phyloP scores from a whole-genome alignment of 768 basidiomycete genomes.

The Termitomyces sp. region DNA sequence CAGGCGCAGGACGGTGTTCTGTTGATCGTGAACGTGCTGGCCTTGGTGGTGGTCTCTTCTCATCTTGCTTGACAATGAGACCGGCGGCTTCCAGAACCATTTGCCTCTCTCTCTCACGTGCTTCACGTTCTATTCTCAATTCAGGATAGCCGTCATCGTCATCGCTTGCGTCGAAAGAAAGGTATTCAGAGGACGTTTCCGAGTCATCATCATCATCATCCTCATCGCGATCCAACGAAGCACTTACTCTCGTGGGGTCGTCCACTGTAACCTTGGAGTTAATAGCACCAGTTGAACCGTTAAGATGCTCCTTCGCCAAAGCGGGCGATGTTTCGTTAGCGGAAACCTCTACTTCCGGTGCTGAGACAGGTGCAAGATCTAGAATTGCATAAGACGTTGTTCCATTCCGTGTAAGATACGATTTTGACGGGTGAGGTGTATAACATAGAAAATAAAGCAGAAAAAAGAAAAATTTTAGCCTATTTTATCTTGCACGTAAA shows the following conservation, averaged over 20 bases:
- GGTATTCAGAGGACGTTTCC: slow-evolving; percentile 26
- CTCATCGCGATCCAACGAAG: slow-evolving; percentile 12
- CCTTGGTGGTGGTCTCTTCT: slow-evolving; percentile 41
- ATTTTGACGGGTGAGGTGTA: slow-evolving; percentile 24
- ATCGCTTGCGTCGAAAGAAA: slow-evolving; percentile 35
- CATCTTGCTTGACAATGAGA: slow-evolving; percentile 67
- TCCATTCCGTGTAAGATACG: slow-evolving; percentile 29
- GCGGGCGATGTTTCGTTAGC: background rate
- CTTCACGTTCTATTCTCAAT: slow-evolving; percentile 49
- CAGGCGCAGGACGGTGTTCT: slow-evolving; percentile 44
- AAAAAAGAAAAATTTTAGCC: slow-evolving; percentile 77
- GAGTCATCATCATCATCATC: slow-evolving; percentile 31
- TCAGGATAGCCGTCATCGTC: slow-evolving; percentile 35
- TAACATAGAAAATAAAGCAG: slow-evolving; percentile 50
- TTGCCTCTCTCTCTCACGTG: slow-evolving; percentile 72
- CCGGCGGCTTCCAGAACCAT: slow-evolving; percentile 89
- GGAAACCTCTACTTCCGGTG: background rate
- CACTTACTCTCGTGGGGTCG: background rate
- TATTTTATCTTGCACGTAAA: slow-evolving; percentile 59
- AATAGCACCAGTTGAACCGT: slow-evolving; percentile 1
- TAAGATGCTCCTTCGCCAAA: slow-evolving; percentile 4
- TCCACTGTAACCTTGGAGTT: background rate
- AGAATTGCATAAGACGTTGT: slow-evolving; percentile 15
- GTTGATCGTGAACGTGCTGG: slow-evolving; percentile 30
- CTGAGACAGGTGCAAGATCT: slow-evolving; percentile 4